Conservation (phyloP, 2,329 filamentous ascomycete genomes). For the Fusarium sp. region DNA sequence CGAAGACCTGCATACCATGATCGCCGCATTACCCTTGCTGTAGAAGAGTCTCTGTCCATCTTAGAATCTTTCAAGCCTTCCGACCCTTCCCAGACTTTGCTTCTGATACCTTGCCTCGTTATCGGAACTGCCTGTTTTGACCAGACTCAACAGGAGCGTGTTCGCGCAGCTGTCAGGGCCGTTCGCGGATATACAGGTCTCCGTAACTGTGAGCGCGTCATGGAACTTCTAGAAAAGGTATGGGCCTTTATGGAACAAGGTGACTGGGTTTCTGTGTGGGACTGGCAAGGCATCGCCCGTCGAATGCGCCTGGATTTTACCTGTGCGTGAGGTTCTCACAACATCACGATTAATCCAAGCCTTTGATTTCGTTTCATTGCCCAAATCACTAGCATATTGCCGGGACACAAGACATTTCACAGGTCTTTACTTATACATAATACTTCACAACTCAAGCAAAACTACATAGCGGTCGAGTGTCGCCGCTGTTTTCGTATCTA, state of each 20-base stretch:
- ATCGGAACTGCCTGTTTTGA: slow-evolving; percentile 71
- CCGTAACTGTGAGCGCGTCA: slow-evolving; percentile 65
- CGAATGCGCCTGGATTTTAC: slow-evolving; percentile 67
- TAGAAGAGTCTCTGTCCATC: slow-evolving; percentile 67
- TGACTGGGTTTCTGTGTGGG: slow-evolving; percentile 70
- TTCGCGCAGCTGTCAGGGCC: slow-evolving; percentile 61
- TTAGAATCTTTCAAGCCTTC: slow-evolving; percentile 66
- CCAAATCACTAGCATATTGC: neutral
- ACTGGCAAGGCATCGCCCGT: slow-evolving; percentile 69
- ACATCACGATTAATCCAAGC: slow-evolving; percentile 10
- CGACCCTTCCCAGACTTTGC: slow-evolving; percentile 68
- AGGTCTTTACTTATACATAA: slow-evolving; percentile 12
- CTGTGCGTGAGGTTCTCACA: slow-evolving; percentile 54
- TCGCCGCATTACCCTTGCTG: slow-evolving; percentile 62
- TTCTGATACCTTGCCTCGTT: slow-evolving; percentile 69
- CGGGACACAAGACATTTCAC: neutral
- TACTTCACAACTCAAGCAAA: slow-evolving; percentile 9
- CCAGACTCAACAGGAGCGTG: slow-evolving; percentile 61
- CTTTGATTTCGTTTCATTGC: neutral
- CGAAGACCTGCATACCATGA: slow-evolving; percentile 63
- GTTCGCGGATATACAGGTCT: slow-evolving; percentile 70
- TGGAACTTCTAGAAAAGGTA: slow-evolving; percentile 66
- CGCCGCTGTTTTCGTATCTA: neutral
- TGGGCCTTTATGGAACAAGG: slow-evolving; percentile 69
- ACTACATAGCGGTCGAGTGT: slow-evolving; percentile 30